A percentile compares a stretch with the other conserved stretches of the same genome.
Evolutionary conservation across 1,284 basidiomycete species (phyloP).

Genomic region (Testicularia cyperi): DNA sequence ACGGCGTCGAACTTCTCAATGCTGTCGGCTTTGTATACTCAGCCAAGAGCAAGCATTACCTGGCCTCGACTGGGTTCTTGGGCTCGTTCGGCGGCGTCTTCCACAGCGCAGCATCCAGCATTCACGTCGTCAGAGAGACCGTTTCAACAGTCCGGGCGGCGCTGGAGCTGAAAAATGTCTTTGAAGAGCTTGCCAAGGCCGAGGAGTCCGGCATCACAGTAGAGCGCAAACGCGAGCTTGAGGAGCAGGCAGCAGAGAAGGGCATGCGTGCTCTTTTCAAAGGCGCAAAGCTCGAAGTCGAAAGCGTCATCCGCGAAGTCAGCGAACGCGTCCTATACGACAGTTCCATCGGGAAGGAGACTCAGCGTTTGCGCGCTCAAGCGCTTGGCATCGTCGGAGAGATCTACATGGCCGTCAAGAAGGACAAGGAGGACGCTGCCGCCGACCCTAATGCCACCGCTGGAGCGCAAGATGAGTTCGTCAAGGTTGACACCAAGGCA

Average conservation of each 20-base stretch:
- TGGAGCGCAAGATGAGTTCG: slow-evolving; percentile 24
- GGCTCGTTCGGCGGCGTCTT: slow-evolving; percentile 46
- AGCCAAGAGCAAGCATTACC: slow-evolving; percentile 59
- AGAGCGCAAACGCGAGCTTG: slow-evolving; percentile 83
- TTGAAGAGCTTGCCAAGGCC: slow-evolving; percentile 74
- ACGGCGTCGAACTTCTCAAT: slow-evolving; percentile 87
- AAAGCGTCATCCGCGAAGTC: slow-evolving; percentile 87
- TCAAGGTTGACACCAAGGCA: slow-evolving; percentile 41
- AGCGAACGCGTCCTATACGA: slow-evolving; percentile 79
- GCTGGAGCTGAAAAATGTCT: slow-evolving; percentile 76
- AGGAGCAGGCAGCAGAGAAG: slow-evolving; percentile 95
- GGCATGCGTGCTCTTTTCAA: slow-evolving; percentile 59
- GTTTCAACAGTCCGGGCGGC: slow-evolving; percentile 56
- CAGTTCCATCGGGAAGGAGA: slow-evolving; percentile 51
- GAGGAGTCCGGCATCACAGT: slow-evolving; percentile 83
- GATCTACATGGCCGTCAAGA: slow-evolving; percentile 39
- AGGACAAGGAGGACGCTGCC: slow-evolving; percentile 12
- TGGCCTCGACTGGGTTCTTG: slow-evolving; percentile 50
- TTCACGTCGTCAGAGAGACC: slow-evolving; percentile 56
- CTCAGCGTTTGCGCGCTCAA: slow-evolving; percentile 52
- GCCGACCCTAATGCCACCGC: neutral
- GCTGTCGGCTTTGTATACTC: slow-evolving; percentile 87
- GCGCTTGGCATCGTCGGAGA: slow-evolving; percentile 51
- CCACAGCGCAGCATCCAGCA: slow-evolving; percentile 44
- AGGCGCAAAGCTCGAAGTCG: slow-evolving; percentile 91